Conservation (phyloP, 73 alveolate species). For the Breviolum minutum region DNA sequence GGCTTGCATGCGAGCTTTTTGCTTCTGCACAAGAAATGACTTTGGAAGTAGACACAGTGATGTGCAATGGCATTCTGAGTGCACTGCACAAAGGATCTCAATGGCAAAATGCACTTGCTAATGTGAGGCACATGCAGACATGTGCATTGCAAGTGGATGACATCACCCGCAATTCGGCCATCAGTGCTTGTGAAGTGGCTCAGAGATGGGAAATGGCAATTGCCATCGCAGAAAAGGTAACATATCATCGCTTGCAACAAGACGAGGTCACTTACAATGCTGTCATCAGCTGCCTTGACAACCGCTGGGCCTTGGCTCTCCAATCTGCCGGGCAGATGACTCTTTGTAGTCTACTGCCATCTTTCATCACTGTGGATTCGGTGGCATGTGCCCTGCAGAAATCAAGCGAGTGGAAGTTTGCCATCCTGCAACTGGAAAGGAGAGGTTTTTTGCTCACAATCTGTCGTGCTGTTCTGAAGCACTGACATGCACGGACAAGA, state of each 20-base stretch:
- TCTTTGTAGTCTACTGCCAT: background rate
- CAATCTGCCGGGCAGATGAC: background rate
- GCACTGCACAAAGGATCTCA: conserved; percentile 37
- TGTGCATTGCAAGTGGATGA: background rate
- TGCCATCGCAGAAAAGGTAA: background rate
- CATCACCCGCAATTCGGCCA: conserved; percentile 25
- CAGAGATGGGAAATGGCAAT: conserved; percentile 9
- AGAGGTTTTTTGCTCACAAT: background rate
- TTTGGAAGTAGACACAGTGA: background rate
- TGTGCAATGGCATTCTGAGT: conserved; percentile 17
- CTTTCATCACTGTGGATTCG: conserved; percentile 4
- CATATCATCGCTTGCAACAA: background rate
- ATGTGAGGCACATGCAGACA: background rate
- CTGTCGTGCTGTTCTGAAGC: background rate
- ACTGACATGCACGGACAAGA: no score
- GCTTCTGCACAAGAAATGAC: background rate
- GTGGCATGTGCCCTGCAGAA: conserved; percentile 1
- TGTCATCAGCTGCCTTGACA: conserved; percentile 34
- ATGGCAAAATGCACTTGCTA: conserved; percentile 27
- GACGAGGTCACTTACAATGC: conserved; percentile 45
- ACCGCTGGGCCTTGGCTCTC: conserved; percentile 31
- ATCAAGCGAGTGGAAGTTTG: conserved; percentile 35
- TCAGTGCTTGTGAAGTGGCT: conserved; percentile 14
- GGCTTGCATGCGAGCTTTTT: conserved; percentile 15
- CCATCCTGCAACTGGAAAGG: conserved; percentile 51